phyloP scores from a whole-genome alignment of 2,329 filamentous ascomycete species.

The Arthrobotrys sphaeroides region DNA sequence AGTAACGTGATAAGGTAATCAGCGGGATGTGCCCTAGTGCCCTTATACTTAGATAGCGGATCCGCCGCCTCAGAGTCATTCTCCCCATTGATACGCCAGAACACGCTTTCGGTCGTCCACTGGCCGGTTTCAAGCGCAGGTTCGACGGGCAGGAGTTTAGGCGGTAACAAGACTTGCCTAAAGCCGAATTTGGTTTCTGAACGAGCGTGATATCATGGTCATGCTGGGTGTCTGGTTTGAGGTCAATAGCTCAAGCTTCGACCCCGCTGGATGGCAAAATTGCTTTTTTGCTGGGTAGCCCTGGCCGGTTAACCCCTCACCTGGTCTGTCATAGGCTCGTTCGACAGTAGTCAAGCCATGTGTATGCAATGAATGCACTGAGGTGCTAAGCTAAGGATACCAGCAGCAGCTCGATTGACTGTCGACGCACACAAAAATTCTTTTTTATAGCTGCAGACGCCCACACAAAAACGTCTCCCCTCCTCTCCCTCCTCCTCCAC shows the following conservation, averaged over 20 bases:
- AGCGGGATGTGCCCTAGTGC: not conserved
- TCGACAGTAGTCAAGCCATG: no score
- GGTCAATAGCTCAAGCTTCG: not conserved
- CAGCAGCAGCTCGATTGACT: no score
- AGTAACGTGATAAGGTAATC: not conserved
- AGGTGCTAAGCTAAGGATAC: no score
- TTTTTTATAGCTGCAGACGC: constrained; percentile 39
- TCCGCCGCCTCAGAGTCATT: constrained; percentile 4
- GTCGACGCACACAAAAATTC: constrained; percentile 51
- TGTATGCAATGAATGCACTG: no score
- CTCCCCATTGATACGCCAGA: no score
- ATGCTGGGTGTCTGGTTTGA: not conserved
- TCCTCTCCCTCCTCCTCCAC: constrained; percentile 7
- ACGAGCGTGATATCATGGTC: constrained; percentile 10
- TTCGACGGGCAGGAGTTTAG: constrained; percentile 30
- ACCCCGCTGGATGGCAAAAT: not conserved
- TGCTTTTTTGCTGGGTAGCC: constrained; percentile 30
- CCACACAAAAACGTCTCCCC: constrained; percentile 23
- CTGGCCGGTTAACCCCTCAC: constrained; percentile 24
- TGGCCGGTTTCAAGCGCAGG: not conserved
- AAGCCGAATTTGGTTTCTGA: constrained; percentile 24
- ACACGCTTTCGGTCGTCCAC: not conserved
- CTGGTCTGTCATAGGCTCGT: not conserved
- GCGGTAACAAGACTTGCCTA: constrained; percentile 46
- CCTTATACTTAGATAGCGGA: not conserved